These are phyloP conservation scores for Russula olivacea DNA, from an alignment of 768 basidiomycete species.

Conservation along the genomic window DNA sequence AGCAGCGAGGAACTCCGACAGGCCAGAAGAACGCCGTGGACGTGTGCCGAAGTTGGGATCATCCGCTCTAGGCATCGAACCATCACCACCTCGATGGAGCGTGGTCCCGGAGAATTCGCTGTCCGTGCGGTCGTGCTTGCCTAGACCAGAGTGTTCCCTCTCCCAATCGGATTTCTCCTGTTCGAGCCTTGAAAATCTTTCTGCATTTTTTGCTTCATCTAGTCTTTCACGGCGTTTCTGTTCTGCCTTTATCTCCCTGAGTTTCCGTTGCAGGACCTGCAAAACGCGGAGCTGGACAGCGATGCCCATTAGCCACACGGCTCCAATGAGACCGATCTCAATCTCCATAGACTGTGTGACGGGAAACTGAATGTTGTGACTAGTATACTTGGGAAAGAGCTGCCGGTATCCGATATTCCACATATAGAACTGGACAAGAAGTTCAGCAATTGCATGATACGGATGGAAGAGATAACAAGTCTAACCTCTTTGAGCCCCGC, in stretches of 20 bases:
- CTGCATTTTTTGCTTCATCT: constrained; percentile 68
- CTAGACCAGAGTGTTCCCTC: constrained; percentile 64
- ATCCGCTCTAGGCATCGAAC: constrained; percentile 40
- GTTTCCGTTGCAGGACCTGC: constrained; percentile 68
- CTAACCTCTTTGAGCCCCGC: constrained; percentile 88
- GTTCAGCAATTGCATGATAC: constrained; percentile 6
- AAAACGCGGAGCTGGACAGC: constrained; percentile 89
- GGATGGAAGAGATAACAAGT: constrained; percentile 9
- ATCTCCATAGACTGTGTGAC: constrained; percentile 89
- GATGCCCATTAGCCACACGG: constrained; percentile 77
- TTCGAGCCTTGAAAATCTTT: constrained; percentile 55
- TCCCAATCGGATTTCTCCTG: constrained; percentile 84
- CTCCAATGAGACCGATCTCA: constrained; percentile 83
- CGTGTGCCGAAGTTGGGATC: constrained; percentile 53
- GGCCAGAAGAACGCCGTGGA: constrained; percentile 54
- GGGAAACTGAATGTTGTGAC: constrained; percentile 67
- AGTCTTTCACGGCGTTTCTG: constrained; percentile 66
- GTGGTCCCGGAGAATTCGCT: constrained; percentile 60
- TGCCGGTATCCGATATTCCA: constrained; percentile 87
- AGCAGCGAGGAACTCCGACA: constrained; percentile 69
- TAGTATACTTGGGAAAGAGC: constrained; percentile 72
- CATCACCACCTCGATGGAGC: constrained; percentile 52
- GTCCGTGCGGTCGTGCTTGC: constrained; percentile 54
- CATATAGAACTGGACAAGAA: constrained; percentile 69
- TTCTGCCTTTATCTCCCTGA: constrained; percentile 74